A percentile compares a stretch with the other conserved stretches of the same genome.
Evolutionary conservation across 1,139 yeast genomes (phyloP).

Genomic region (Saccharomyces hybrid): DNA sequence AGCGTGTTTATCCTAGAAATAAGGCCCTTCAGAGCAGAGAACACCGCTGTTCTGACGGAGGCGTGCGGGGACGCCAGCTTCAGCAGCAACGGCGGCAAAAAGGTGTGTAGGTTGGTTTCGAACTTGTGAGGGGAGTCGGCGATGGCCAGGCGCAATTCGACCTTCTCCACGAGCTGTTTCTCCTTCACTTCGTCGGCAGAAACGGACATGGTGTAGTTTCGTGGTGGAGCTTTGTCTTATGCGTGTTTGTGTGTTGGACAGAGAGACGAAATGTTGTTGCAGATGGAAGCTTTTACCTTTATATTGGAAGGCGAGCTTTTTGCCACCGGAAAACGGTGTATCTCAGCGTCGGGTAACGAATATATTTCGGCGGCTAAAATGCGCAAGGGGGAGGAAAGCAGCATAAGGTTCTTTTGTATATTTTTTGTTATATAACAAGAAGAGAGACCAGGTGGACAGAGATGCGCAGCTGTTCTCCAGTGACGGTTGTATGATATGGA

Average conservation of each 20-base stretch:
- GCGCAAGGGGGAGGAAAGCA: background rate
- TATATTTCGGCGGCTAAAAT: background rate
- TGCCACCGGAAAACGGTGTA: background rate
- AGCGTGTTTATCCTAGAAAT: slow-evolving; percentile 61
- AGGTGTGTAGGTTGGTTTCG: slow-evolving; percentile 51
- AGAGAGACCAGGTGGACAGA: background rate
- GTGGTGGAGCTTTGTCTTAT: background rate
- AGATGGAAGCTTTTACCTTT: background rate
- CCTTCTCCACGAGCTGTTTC: slow-evolving; percentile 56
- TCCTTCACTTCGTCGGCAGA: slow-evolving; percentile 38
- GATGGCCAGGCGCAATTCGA: slow-evolving; percentile 75
- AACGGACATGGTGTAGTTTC: background rate
- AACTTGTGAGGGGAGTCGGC: slow-evolving; percentile 64
- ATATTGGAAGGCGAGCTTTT: background rate
- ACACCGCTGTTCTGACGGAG: slow-evolving; percentile 61
- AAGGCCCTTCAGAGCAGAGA: slow-evolving; percentile 58
- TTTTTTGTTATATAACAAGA: too few relatives aligned
- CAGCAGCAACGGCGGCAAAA: slow-evolving; percentile 68
- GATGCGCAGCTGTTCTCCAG: too few relatives aligned
- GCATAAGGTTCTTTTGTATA: too few relatives aligned
- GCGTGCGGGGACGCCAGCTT: slow-evolving; percentile 69
- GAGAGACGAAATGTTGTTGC: background rate
- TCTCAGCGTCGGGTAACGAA: background rate
- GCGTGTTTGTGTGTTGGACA: background rate
- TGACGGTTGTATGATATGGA: too few relatives aligned